Evolutionary conservation across 257 asterid genomes (phyloP).

Genomic region (Galeopsis tetrahit): DNA sequence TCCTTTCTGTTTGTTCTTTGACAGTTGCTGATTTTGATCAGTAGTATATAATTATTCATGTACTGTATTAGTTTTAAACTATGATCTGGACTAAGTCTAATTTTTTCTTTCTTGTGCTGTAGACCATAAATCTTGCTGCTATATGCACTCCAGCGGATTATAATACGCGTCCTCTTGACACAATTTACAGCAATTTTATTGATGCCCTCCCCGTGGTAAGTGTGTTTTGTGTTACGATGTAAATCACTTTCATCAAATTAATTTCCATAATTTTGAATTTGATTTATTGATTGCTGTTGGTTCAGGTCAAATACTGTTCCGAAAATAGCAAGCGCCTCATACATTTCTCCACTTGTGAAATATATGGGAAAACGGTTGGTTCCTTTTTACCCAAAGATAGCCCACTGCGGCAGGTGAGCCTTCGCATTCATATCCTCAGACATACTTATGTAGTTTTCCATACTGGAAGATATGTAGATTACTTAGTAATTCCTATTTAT

Average conservation of each 20-base stretch:
- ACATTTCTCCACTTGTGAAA: conserved; percentile 93
- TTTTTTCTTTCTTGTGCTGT: conserved; percentile 32
- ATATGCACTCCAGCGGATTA: conserved; percentile 96
- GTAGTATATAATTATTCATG: background rate
- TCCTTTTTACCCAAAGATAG: conserved; percentile 80
- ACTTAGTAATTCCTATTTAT: background rate
- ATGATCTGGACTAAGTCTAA: conserved; percentile 36
- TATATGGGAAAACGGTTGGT: conserved; percentile 90
- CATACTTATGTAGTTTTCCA: background rate
- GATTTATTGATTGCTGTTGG: conserved; percentile 26
- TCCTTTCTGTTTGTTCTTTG: conserved; percentile 17
- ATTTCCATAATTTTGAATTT: conserved; percentile 16
- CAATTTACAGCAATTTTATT: conserved; percentile 88
- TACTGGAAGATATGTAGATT: background rate
- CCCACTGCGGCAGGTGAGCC: conserved; percentile 74
- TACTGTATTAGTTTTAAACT: conserved; percentile 13
- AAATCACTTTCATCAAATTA: conserved; percentile 5
- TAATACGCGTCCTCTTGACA: conserved; percentile 93
- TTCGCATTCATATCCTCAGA: conserved; percentile 33
- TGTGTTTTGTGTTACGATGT: conserved; percentile 22
- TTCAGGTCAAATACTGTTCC: conserved; percentile 88
- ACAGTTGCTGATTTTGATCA: conserved; percentile 1
- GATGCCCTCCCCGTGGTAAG: conserved; percentile 94
- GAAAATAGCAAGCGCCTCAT: conserved; percentile 87
- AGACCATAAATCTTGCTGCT: conserved; percentile 91